Percentiles rank a stretch among this genome's conserved stretches.
These are phyloP conservation scores for Penicillium sp. DNA, from an alignment of 2,329 filamentous ascomycete species.

Conservation along the genomic window DNA sequence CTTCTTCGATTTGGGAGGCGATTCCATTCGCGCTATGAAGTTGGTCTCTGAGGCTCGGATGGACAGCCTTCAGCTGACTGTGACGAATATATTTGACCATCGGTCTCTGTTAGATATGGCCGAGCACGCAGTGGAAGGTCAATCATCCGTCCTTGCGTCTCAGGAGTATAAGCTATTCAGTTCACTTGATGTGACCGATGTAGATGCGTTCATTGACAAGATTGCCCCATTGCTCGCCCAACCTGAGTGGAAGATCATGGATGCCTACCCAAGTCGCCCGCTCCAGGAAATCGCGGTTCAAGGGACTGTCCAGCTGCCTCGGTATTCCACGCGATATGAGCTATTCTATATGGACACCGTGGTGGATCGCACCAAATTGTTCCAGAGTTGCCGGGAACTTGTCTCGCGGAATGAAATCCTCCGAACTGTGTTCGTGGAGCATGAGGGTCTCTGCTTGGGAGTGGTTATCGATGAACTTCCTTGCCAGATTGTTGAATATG, in stretches of 20 bases:
- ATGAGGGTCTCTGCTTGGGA: slow-evolving; percentile 14
- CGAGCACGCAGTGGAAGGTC: background rate
- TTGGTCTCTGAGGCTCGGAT: slow-evolving; percentile 56
- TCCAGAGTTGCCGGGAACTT: slow-evolving; percentile 51
- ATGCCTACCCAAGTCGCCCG: slow-evolving; percentile 55
- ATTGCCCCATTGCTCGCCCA: slow-evolving; percentile 28
- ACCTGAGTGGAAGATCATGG: slow-evolving; percentile 46
- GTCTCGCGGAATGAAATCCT: slow-evolving; percentile 58
- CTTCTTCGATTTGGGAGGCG: slow-evolving; percentile 59
- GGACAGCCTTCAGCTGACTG: slow-evolving; percentile 51
- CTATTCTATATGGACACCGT: slow-evolving; percentile 56
- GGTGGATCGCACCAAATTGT: slow-evolving; percentile 50
- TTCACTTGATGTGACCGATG: background rate
- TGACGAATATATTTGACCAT: slow-evolving; percentile 57
- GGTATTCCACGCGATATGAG: slow-evolving; percentile 62
- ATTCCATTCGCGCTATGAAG: slow-evolving; percentile 60
- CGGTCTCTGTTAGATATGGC: slow-evolving; percentile 4
- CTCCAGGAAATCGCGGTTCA: slow-evolving; percentile 59
- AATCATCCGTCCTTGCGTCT: background rate
- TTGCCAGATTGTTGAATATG: slow-evolving; percentile 47
- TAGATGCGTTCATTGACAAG: background rate
- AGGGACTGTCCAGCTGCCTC: slow-evolving; percentile 56
- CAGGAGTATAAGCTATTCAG: background rate
- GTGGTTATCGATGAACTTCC: slow-evolving; percentile 32
- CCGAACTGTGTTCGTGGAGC: slow-evolving; percentile 57